phyloP scores from a whole-genome alignment of 2,329 filamentous ascomycete species.

The Metarhizium guizhouense region DNA sequence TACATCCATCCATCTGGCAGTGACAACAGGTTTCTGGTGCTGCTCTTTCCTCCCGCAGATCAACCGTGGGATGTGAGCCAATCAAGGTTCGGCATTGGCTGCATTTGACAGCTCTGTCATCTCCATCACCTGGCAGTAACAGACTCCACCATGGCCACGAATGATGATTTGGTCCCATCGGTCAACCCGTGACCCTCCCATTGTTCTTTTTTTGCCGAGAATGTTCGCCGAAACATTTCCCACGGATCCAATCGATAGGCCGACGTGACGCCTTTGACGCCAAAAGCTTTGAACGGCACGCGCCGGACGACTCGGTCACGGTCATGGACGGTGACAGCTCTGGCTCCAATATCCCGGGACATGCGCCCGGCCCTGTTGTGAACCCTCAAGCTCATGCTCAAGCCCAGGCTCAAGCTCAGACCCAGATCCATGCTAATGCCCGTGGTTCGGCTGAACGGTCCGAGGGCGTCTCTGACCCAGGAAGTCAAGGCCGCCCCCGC shows the following conservation, averaged over 20 bases:
- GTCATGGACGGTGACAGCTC: constrained; percentile 7
- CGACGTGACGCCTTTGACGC: constrained; percentile 7
- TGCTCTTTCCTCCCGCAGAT: too few relatives aligned
- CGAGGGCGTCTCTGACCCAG: constrained; percentile 2
- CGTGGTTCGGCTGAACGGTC: neutral
- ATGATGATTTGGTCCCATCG: neutral
- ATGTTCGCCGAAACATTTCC: constrained; percentile 8
- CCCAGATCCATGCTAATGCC: neutral
- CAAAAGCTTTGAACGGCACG: constrained; percentile 5
- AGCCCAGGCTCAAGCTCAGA: neutral
- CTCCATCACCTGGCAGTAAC: too few relatives aligned
- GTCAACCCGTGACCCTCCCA: constrained; percentile 4
- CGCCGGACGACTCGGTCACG: constrained; percentile 1
- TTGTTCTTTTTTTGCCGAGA: constrained; percentile 3
- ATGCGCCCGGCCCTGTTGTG: neutral
- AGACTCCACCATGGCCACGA: neutral
- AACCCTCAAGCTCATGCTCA: neutral
- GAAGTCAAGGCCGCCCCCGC: constrained; percentile 14
- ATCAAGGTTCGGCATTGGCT: too few relatives aligned
- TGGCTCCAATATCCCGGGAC: constrained; percentile 2
- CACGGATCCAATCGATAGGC: constrained; percentile 7
- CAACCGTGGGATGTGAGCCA: too few relatives aligned
- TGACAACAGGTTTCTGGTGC: too few relatives aligned
- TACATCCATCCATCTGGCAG: too few relatives aligned
- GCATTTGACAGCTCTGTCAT: too few relatives aligned